phyloP scores from a whole-genome alignment of 257 asterid species.

The Fraxinus anomala region DNA sequence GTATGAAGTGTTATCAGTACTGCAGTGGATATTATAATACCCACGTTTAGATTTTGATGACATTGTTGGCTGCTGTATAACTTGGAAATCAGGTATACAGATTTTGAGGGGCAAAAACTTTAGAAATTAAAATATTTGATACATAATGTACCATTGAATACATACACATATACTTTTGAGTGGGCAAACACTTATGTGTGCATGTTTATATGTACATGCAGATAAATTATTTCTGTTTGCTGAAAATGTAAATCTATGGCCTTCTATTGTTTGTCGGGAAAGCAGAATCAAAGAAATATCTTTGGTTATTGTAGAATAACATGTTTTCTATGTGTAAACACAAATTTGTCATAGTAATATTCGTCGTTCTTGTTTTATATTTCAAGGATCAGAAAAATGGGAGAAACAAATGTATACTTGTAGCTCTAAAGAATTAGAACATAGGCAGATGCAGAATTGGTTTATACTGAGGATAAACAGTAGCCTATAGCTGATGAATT shows the following conservation, averaged over 20 bases:
- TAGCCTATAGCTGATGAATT: background rate
- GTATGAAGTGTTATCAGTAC: constrained; percentile 17
- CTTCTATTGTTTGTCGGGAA: background rate
- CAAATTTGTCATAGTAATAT: no score
- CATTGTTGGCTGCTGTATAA: background rate
- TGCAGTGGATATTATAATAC: constrained; percentile 11
- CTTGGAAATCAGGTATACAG: background rate
- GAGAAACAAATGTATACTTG: no score
- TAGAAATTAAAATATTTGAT: no score
- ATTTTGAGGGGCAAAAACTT: background rate
- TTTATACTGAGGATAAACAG: background rate
- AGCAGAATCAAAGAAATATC: background rate
- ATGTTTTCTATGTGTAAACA: background rate
- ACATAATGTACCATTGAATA: background rate
- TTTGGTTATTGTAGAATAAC: background rate
- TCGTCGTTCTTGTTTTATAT: no score
- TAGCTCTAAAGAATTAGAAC: background rate
- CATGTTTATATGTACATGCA: background rate
- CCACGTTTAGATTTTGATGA: constrained; percentile 10
- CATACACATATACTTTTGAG: background rate
- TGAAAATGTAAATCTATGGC: background rate
- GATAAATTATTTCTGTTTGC: background rate
- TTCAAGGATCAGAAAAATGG: no score
- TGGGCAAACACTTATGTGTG: background rate
- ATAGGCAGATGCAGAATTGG: background rate